A percentile compares a stretch with the other conserved stretches of the same genome.
Evolutionary conservation across 1,284 basidiomycete genomes (phyloP).

Genomic region (Mycena sp.): DNA sequence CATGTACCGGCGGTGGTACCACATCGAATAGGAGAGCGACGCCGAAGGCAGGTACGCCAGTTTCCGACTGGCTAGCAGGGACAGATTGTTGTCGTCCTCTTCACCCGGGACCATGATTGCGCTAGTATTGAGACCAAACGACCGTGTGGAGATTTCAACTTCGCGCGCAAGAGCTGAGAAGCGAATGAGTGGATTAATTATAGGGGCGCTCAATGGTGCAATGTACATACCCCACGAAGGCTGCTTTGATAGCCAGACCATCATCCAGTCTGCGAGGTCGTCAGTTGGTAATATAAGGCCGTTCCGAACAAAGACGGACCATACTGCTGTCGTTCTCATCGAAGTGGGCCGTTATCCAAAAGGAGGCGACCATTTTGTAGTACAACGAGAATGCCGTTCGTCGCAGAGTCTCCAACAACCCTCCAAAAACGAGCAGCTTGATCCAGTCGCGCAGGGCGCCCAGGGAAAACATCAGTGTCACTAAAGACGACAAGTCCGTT

Average conservation of each 20-base stretch:
- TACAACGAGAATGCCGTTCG: slow-evolving; percentile 55
- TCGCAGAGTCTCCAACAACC: slow-evolving; percentile 65
- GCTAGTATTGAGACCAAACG: slow-evolving; percentile 48
- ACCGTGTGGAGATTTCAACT: slow-evolving; percentile 59
- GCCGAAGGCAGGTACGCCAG: slow-evolving; percentile 60
- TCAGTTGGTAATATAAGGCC: neutral
- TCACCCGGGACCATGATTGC: slow-evolving; percentile 48
- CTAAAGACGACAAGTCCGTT: slow-evolving; percentile 40
- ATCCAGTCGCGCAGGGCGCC: slow-evolving; percentile 70
- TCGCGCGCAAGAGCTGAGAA: slow-evolving; percentile 50
- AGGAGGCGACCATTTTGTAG: slow-evolving; percentile 54
- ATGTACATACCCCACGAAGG: slow-evolving; percentile 53
- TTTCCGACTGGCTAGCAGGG: slow-evolving; percentile 42
- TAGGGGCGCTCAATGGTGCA: neutral
- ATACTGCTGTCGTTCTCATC: slow-evolving; percentile 65
- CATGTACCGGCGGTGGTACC: slow-evolving; percentile 61
- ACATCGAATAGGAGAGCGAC: slow-evolving; percentile 54
- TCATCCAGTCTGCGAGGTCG: slow-evolving; percentile 60
- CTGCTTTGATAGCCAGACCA: slow-evolving; percentile 68
- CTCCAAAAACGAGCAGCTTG: slow-evolving; percentile 69
- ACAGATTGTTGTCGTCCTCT: slow-evolving; percentile 43
- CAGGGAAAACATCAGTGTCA: slow-evolving; percentile 56
- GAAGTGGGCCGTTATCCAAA: slow-evolving; percentile 72
- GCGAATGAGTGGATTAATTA: neutral
- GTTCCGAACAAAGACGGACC: slow-evolving; percentile 48